A percentile compares a stretch with the other conserved stretches of the same genome.
Evolutionary conservation across 78 protist species (phyloP).

Genomic region (Dictyostelium purpureum): DNA sequence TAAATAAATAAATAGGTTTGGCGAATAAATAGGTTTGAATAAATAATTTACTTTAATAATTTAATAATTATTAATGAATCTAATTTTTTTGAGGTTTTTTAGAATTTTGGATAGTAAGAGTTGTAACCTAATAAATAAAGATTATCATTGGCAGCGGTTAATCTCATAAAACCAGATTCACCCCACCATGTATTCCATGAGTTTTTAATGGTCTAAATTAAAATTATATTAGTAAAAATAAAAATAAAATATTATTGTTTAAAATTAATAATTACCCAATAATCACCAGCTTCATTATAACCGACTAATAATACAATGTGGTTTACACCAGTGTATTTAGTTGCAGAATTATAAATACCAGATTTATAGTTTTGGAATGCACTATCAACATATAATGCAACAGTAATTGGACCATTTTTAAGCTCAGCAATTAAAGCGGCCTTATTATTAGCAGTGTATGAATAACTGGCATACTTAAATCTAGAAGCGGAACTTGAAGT

Average conservation of each 20-base stretch:
- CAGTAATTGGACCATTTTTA: conserved; percentile 27
- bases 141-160: conserved; percentile 38
- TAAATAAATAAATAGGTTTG: conserved; percentile 7
- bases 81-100: not conserved
- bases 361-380: conserved; percentile 46
- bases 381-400: conserved; percentile 11
- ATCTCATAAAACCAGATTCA: not conserved
- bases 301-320: conserved; percentile 27
- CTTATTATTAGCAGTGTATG: conserved; percentile 14
- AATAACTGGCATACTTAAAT: not conserved
- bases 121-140: not conserved
- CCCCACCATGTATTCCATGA: conserved; percentile 52
- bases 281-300: conserved; percentile 12
- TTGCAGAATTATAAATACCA: conserved; percentile 29
- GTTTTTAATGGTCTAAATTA: not conserved
- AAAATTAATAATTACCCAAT: conserved; percentile 10
- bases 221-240: too few relatives aligned
- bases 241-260: too few relatives aligned
- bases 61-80: too few relatives aligned
- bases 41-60: too few relatives aligned
- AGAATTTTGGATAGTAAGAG: conserved; percentile 19
- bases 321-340: conserved; percentile 16
- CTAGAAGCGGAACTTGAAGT: not conserved
- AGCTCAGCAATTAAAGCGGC: conserved; percentile 22
- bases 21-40: not conserved